A percentile compares a stretch with the other conserved stretches of the same genome.
These are phyloP conservation scores for Calonectria fujianensis DNA, from an alignment of 2,329 filamentous ascomycete genomes.

Conservation along the genomic window DNA sequence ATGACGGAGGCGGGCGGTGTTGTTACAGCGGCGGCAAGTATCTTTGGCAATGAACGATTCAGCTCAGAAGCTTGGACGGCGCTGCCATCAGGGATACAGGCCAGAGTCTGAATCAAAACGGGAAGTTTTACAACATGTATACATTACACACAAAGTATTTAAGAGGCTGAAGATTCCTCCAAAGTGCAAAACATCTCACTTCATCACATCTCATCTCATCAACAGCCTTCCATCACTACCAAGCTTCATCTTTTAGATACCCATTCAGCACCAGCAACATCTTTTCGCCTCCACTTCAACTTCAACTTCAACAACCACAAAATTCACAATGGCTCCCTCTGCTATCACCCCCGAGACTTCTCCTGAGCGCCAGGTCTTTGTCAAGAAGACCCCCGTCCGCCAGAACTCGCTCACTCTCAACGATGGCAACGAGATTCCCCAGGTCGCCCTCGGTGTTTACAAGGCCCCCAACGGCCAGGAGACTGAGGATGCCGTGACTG, in stretches of 20 bases:
- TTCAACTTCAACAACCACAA: slow-evolving; percentile 24
- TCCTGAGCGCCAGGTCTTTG: slow-evolving; percentile 56
- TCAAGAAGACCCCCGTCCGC: slow-evolving; percentile 54
- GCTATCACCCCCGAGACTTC: slow-evolving; percentile 60
- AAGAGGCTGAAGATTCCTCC: slow-evolving; percentile 42
- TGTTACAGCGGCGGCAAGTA: slow-evolving; percentile 43
- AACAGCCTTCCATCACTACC: slow-evolving; percentile 23
- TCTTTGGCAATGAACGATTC: slow-evolving; percentile 34
- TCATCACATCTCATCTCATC: slow-evolving; percentile 31
- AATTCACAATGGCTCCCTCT: slow-evolving; percentile 59
- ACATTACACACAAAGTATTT: slow-evolving; percentile 42
- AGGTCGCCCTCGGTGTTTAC: slow-evolving; percentile 69
- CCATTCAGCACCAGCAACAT: slow-evolving; percentile 15
- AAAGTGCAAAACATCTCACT: slow-evolving; percentile 21
- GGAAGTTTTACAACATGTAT: slow-evolving; percentile 25
- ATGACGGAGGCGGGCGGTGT: slow-evolving; percentile 53
- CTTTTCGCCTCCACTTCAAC: slow-evolving; percentile 7
- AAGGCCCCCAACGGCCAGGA: slow-evolving; percentile 71
- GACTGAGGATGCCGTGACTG: slow-evolving; percentile 76
- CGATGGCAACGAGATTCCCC: slow-evolving; percentile 81
- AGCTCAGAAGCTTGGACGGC: slow-evolving; percentile 29
- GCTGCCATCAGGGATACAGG: slow-evolving; percentile 31
- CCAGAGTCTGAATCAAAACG: slow-evolving; percentile 22
- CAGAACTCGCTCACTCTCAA: slow-evolving; percentile 76
- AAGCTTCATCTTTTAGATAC: slow-evolving; percentile 34